These are phyloP conservation scores for Ciborinia camelliae DNA, from an alignment of 2,329 filamentous ascomycete genomes.

Conservation along the genomic window DNA sequence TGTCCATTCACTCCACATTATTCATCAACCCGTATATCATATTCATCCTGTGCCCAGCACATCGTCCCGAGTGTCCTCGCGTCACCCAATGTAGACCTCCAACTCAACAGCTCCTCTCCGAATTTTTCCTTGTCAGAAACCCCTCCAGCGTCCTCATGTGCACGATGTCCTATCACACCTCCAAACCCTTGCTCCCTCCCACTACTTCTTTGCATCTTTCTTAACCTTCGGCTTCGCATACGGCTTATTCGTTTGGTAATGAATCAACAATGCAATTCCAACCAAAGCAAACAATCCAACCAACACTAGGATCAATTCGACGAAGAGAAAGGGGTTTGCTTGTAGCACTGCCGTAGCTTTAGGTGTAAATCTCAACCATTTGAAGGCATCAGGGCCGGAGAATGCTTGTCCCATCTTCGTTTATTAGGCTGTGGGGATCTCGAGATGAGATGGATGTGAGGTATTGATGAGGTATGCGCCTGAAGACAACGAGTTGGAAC, in stretches of 20 bases:
- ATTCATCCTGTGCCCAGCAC: constrained; percentile 5
- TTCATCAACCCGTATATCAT: background rate
- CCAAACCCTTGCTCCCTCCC: background rate
- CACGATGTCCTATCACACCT: background rate
- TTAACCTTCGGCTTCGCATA: constrained; percentile 37
- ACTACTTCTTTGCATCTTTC: constrained; percentile 21
- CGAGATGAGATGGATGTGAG: background rate
- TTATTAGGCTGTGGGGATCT: background rate
- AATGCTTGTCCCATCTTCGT: constrained; percentile 35
- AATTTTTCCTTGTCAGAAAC: too few relatives aligned
- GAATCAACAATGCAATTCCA: constrained; percentile 32
- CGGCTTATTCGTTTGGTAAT: constrained; percentile 33
- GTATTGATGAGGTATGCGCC: background rate
- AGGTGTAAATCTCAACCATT: constrained; percentile 36
- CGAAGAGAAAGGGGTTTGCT: constrained; percentile 30
- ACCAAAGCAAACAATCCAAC: constrained; percentile 22
- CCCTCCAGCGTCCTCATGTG: background rate
- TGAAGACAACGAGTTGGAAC: background rate
- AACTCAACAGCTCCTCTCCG: background rate
- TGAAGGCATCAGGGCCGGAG: constrained; percentile 37
- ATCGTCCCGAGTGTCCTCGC: background rate
- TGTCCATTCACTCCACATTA: background rate
- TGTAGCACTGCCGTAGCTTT: constrained; percentile 36
- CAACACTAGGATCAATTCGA: constrained; percentile 31
- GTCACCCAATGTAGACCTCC: background rate